These are phyloP conservation scores for Xylaria sp. DNA, from an alignment of 2,329 filamentous ascomycete species.

Conservation along the genomic window DNA sequence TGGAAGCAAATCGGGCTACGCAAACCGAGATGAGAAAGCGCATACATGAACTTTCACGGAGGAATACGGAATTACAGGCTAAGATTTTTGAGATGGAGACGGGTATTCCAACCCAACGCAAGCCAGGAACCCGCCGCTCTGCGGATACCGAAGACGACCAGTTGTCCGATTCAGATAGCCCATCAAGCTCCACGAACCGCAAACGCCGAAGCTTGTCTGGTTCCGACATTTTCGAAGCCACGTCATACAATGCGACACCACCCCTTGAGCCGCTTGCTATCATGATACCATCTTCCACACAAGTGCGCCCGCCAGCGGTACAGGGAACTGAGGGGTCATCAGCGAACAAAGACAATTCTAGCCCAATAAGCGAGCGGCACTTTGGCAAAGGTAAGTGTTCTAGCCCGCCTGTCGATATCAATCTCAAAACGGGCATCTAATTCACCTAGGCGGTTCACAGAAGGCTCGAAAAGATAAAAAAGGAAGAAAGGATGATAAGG, in stretches of 20 bases:
- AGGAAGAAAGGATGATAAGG: constrained; percentile 26
- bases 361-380: constrained; percentile 56
- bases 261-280: constrained; percentile 52
- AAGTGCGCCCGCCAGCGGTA: constrained; percentile 53
- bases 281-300: constrained; percentile 43
- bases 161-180: constrained; percentile 54
- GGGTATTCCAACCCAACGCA: constrained; percentile 44
- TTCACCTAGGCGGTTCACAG: constrained; percentile 24
- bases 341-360: constrained; percentile 44
- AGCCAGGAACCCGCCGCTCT: constrained; percentile 32
- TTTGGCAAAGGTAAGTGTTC: constrained; percentile 58
- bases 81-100: constrained; percentile 61
- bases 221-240: constrained; percentile 56
- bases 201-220: constrained; percentile 59
- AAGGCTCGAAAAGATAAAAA: constrained; percentile 32
- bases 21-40: constrained; percentile 66
- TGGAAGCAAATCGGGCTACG: constrained; percentile 64
- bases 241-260: constrained; percentile 57
- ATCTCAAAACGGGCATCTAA: constrained; percentile 8
- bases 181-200: constrained; percentile 52
- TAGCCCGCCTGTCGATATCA: neutral
- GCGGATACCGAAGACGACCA: constrained; percentile 52
- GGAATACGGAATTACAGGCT: constrained; percentile 64
- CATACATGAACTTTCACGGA: constrained; percentile 60
- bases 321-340: constrained; percentile 50